Base-by-base conservation (phyloP, 1,139 yeast genomes). In the Candida gigantensis region DNA sequence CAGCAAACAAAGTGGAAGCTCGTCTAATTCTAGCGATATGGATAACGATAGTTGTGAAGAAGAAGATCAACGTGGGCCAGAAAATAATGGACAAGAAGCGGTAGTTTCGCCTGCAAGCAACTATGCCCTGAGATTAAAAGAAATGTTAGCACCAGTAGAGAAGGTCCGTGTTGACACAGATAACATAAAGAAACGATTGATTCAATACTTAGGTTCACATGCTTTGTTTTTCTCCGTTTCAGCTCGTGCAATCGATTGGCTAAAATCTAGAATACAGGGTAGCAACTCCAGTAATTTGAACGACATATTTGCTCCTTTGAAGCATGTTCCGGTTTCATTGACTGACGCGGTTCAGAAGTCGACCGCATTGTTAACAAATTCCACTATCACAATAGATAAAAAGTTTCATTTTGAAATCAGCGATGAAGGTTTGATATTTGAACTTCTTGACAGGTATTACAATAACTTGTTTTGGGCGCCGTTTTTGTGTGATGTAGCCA, bases 181-280 rank as follows among this genome's bases (percentile, higher is more conserved):
- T 4, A 30, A 37, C 19, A 26, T 38, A 2, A 39, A 39, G 14
- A 24, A 20, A 17, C 33, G 44, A 17, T 30, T 45, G 12, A 23
- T 38, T 13, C 43, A 47, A 27, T 50, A 41, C 28, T 50, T 44
- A 32, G 58, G 58, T 3, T 43, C 50, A 8, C 58, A 53, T 35
- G 47, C 49, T 3, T 38, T 38, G 13, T 49, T 45, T 34, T 48
- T 42, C 36, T 45, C 52, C 3, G 43, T 55, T 25, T 46, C 54
- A 6, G 50, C 49, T 4, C 50, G 44, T 23, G 48, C 55, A 24
- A 14, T 46, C 23, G 43, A 47, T 24, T 57, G 54, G 55, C 14
- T 45, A 11, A 34, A 45, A 27, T 35, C 36, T 1, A 35, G 40
- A 21, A 18, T 50, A 5, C 29, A 27, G 9, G 43, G 33, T 27